Evolutionary conservation across 2,329 filamentous ascomycete species (phyloP), one percentile per base, ranked within the genome.

Genomic region (Dactylellina haptotyla): DNA sequence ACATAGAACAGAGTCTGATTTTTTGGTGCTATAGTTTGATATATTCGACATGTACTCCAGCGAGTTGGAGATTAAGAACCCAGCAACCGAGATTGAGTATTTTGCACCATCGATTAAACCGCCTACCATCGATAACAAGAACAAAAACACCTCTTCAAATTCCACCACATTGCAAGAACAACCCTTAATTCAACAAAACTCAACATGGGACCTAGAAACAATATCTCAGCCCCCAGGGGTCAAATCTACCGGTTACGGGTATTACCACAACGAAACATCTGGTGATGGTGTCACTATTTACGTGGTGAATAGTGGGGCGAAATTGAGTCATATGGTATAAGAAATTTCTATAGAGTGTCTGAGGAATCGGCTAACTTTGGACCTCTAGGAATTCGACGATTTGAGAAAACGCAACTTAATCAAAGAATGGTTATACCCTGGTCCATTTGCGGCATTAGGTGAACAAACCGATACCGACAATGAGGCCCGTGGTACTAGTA

Each of bases 301-400:
- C 45, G 18, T 71, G 14, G 26, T 71, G 2, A 58, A 64, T 28
- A 71, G 50, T 12, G 66, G 66, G 1, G 57, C 25, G 0, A 64
- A 71, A 18, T 14, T 71, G 4, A 51, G 58, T 5, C 66, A 71
- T 18, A 41, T 20, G 32, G 66, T 67, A 51, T 20, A 25, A 18
- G 28, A 3, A 57, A 12, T 16, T 1, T n/a, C n/a, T 23, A 23
- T 5, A 5, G 43, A n/a, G 6, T 32, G 34, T 16, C 8, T 25
- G 9, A 5, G 14, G 10, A 1, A 34, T 18, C 39, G n/a, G n/a
- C n/a, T n/a, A n/a, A 45, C 2, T 4, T 45, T 20, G 18, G n/a
- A 46, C 23, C 16, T 46, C 6, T 32, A 71, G 66, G 66, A 71
- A 58, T 71, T 71, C 10, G 66, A 50, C 4, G 50, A 45, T 4